phyloP scores from a whole-genome alignment of 192 early-diverging fungal species.

The Backusella tarrabulga region DNA sequence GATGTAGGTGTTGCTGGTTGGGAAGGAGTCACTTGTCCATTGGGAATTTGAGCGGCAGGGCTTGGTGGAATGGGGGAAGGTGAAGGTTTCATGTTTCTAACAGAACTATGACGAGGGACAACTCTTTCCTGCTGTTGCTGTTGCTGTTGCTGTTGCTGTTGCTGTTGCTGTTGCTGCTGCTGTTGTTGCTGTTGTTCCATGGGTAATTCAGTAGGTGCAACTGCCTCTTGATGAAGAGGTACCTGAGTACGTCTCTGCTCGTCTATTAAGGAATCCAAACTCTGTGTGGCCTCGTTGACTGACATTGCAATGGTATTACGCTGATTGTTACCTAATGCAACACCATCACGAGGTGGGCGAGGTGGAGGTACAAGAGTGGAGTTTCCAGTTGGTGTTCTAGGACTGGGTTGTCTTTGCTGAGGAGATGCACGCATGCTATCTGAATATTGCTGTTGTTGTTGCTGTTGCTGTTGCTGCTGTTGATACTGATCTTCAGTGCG shows the following conservation, averaged over 20 bases:
- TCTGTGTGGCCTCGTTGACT: neutral
- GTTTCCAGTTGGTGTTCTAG: slow-evolving; percentile 21
- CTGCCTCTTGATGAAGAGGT: neutral
- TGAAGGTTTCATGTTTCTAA: neutral
- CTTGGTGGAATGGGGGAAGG: neutral
- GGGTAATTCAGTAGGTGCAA: neutral
- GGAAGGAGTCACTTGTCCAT: neutral
- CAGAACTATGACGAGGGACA: slow-evolving; percentile 3
- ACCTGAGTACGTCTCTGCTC: slow-evolving; percentile 1
- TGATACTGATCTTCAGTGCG: neutral
- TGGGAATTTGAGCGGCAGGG: neutral
- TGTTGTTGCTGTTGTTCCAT: neutral
- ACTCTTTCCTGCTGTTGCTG: slow-evolving; percentile 11
- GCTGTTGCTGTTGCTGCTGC: neutral
- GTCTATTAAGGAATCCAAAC: neutral
- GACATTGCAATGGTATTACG: slow-evolving; percentile 13
- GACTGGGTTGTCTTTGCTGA: neutral
- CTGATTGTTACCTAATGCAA: slow-evolving; percentile 15
- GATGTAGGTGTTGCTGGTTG: neutral
- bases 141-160: neutral
- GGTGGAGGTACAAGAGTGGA: slow-evolving; percentile 31
- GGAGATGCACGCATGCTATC: neutral
- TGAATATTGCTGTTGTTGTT: neutral
- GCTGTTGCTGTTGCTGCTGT: neutral
- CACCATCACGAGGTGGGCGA: slow-evolving; percentile 38